Conservation (phyloP, 371 early-diverging fungal genomes). For the Mortierella sp. region DNA sequence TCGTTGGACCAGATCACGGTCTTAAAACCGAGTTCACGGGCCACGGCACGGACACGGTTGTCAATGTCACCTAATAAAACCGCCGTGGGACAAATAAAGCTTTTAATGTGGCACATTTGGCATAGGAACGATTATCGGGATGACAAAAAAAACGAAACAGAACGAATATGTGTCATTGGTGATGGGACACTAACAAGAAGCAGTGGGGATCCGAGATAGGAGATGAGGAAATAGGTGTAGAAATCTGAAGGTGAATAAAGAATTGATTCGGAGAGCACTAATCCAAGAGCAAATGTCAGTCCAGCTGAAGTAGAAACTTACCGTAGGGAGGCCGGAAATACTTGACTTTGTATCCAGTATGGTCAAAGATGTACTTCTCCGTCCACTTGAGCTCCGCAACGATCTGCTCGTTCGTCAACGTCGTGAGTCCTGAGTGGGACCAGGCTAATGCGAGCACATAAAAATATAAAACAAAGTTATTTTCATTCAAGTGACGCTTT, state of each 20-base stretch:
- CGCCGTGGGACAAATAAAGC: too few relatives aligned
- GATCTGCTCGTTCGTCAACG: constrained; percentile 68
- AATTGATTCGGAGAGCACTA: too few relatives aligned
- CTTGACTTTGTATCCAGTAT: constrained; percentile 68
- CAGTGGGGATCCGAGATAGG: too few relatives aligned
- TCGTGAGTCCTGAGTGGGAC: constrained; percentile 72
- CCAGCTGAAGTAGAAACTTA: constrained; percentile 9
- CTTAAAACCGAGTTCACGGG: constrained; percentile 64
- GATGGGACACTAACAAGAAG: too few relatives aligned
- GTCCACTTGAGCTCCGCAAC: constrained; percentile 75
- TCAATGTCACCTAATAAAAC: constrained; percentile 64
- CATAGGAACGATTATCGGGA: background rate
- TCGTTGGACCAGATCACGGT: constrained; percentile 56
- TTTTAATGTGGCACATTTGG: background rate
- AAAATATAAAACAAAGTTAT: too few relatives aligned
- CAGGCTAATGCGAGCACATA: constrained; percentile 48
- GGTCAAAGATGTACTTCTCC: constrained; percentile 67
- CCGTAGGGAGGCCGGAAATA: constrained; percentile 69
- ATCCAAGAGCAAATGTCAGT: too few relatives aligned
- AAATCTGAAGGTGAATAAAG: too few relatives aligned
- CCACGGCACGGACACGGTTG: constrained; percentile 71
- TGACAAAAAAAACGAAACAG: background rate
- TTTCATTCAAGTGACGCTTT: too few relatives aligned
- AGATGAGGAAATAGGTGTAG: too few relatives aligned
- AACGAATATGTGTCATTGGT: too few relatives aligned